Evolutionary conservation across 139 green algal genomes (phyloP).

Genomic region (Chlamydomonas incerta): DNA sequence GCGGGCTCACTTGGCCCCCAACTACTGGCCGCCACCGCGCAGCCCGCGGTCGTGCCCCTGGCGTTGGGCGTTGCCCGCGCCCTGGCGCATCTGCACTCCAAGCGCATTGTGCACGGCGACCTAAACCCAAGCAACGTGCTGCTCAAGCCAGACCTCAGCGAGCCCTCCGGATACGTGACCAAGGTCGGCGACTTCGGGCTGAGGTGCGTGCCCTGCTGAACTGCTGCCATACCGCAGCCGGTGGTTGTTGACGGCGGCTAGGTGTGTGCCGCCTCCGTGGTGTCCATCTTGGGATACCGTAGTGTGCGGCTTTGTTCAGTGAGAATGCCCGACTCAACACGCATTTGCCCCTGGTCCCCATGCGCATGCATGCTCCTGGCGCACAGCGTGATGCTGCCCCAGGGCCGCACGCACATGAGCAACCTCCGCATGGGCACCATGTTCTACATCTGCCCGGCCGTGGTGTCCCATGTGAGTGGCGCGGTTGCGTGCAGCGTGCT

Average conservation of each 20-base stretch:
- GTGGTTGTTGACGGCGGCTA: too few relatives aligned
- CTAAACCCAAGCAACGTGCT: slow-evolving; percentile 48
- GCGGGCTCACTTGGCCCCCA: too few relatives aligned
- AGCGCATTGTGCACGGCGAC: slow-evolving; percentile 66
- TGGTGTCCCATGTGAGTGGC: background rate
- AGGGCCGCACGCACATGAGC: slow-evolving; percentile 34
- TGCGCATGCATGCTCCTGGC: too few relatives aligned
- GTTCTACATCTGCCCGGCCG: slow-evolving; percentile 46
- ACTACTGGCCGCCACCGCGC: too few relatives aligned
- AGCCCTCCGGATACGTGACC: background rate
- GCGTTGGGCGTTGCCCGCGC: slow-evolving; percentile 42
- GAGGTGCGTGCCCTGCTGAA: background rate
- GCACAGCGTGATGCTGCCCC: slow-evolving; percentile 10
- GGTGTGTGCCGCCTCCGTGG: too few relatives aligned
- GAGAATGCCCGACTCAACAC: too few relatives aligned
- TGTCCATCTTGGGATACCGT: too few relatives aligned
- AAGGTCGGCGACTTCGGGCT: slow-evolving; percentile 44
- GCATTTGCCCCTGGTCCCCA: too few relatives aligned
- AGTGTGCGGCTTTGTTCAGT: too few relatives aligned
- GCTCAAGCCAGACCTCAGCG: slow-evolving; percentile 29
- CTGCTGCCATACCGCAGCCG: too few relatives aligned
- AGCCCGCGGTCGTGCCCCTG: background rate
- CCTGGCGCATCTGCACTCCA: slow-evolving; percentile 65
- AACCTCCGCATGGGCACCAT: slow-evolving; percentile 43
- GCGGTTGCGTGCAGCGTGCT: too few relatives aligned